Evolutionary conservation across 805 yeast species (phyloP).

Genomic region (Teunomyces panamensis): DNA sequence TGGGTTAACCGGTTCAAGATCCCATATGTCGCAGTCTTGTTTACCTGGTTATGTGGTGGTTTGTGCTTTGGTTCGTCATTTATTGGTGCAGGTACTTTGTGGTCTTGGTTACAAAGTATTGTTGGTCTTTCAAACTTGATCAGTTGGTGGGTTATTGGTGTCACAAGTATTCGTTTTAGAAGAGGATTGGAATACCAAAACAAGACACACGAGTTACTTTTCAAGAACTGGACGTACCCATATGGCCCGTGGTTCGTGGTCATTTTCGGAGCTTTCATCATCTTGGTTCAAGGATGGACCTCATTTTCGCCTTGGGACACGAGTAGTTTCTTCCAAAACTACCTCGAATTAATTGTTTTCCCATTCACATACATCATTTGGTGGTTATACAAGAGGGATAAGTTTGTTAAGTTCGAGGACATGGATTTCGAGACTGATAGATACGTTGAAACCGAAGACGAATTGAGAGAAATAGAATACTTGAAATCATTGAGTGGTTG

Average conservation of each 20-base stretch:
- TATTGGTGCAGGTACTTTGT: conserved; percentile 50
- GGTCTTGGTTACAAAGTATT: conserved; percentile 52
- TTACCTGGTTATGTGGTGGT: conserved; percentile 55
- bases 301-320: conserved; percentile 46
- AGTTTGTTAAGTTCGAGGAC: conserved; percentile 40
- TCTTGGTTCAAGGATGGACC: conserved; percentile 55
- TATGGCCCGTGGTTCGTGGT: conserved; percentile 48
- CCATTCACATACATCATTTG: conserved; percentile 43
- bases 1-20: conserved; percentile 40
- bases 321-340: conserved; percentile 41
- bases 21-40: conserved; percentile 48
- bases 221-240: conserved; percentile 51
- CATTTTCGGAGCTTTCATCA: conserved; percentile 39
- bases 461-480: conserved; percentile 35
- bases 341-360: conserved; percentile 47
- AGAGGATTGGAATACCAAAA: conserved; percentile 44
- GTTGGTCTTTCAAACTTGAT: conserved; percentile 54
- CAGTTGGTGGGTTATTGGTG: conserved; percentile 49
- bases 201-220: conserved; percentile 38
- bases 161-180: conserved; percentile 50
- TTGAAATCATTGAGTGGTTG: conserved; percentile 42
- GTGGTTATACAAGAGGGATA: conserved; percentile 41
- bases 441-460: conserved; percentile 50
- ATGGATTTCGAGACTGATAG: conserved; percentile 55
- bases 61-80: conserved; percentile 60